Evolutionary conservation across 208 protist genomes (phyloP), one percentile per base, ranked within the genome.

Genomic region (Acanthamoeba castellanii): DNA sequence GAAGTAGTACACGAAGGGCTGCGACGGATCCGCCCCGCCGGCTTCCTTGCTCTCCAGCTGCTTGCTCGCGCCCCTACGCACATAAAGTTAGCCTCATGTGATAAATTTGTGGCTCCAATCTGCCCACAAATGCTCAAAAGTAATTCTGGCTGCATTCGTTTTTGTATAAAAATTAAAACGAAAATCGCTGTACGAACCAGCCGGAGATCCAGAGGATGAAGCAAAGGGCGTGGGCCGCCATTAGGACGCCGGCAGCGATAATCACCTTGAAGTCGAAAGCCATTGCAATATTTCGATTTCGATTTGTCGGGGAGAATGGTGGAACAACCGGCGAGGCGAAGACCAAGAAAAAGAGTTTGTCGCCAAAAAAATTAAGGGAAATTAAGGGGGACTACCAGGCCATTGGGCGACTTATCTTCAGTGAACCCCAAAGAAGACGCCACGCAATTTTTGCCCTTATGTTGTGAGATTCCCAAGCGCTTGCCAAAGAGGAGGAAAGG

Each of bases 211-310:
- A 85, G 34, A 85, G 45, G 47, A 85, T 14, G 25, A 85, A 57
- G 45, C 16, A 59, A 14, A 85, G 45, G 78, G 47, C 37, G n/a
- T 85, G 78, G 45, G 78, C 78, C 11, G 47, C 45, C 45, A 85
- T 30, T 3, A 85, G 78, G 13, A 85, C 78, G 45, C 8, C 78
- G n/a, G 78, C 78, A 22, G 45, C 25, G 47, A 85, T 85, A 42
- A 85, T 85, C 5, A 34, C 78, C 47, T 85, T 85, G 47, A 85
- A 25, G 78, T 85, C 78, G 16, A 85, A 42, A 14, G 27, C 78
- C 78, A 85, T 85, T 0, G 0, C 16, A 0, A 27, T 7, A 11
- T 7, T 32, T 22, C 1, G 70, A 45, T 5, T 20, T 13, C 8
- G 32, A 37, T 30, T 37, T 22, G 14, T 18, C 11, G 68, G n/a